Base-by-base conservation (phyloP, 1,284 basidiomycete species). In the Anthracocystis panici-leucophaei region DNA sequence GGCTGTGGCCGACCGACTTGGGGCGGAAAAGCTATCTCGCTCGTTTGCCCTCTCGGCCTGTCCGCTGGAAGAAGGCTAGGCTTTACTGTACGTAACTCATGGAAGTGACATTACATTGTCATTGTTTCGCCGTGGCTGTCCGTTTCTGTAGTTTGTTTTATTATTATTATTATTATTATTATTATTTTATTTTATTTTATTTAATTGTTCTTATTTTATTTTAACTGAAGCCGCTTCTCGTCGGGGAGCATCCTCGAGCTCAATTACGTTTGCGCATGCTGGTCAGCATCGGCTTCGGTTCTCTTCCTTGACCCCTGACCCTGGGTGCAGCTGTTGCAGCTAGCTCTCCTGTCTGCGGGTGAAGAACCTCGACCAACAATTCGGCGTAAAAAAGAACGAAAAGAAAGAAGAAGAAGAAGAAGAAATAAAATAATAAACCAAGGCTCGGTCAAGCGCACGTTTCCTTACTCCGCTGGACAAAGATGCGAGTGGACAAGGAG, bases 331-430 rank as follows among this genome's bases (percentile, higher is more conserved):
- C 29, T 49, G 45, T 3, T 27, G 27, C 27, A 27, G 20, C 25
- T n/a, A 25, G 7, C 48, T 12, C 5, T 49, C n/a, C 25, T 20
- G 18, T 49, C 48, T 50, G 46, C 44, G 25, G 44, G 2, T 16
- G 23, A 25, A 25, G 45, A 54, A 64, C 48, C 12, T 59, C 52
- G 46, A 10, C 55, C 57, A 63, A 69, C 57, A 50, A 35, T 50
- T 60, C 48, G 67, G 55, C 56, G 61, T 54, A 63, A 59, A 57
- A 67, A 67, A 63, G 57, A 69, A 63, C 18, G 48, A 42, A 29
- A 48, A 57, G 48, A 50, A 38, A 12, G 25, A 48, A n/a, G n/a
- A n/a, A n/a, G n/a, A n/a, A n/a, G n/a, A 27, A 31, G 18, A 46
- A 42, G 35, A 31, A 27, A 38, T 48, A 25, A 27, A 7, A 27